Percentiles rank a stretch among this genome's conserved stretches.
Conservation (phyloP, 768 basidiomycete species). For the Russula foetens region DNA sequence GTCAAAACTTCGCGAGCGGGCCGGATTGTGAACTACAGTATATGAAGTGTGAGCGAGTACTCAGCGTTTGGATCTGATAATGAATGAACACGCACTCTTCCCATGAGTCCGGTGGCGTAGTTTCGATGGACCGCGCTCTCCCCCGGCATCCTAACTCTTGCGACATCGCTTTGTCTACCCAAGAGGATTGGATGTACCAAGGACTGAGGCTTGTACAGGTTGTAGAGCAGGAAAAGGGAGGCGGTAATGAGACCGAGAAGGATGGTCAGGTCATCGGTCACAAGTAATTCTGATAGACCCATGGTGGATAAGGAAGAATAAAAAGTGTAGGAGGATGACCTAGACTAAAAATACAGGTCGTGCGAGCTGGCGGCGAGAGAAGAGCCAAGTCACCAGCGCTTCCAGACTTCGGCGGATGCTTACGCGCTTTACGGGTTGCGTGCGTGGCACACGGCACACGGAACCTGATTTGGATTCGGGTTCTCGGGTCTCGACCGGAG, state of each 20-base stretch:
- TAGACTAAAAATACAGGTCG: background rate
- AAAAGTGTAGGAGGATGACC: background rate
- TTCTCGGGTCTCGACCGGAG: background rate
- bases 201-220: constrained; percentile 71
- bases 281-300: constrained; percentile 48
- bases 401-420: no score
- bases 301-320: constrained; percentile 21
- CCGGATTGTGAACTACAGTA: constrained; percentile 69
- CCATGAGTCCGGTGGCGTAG: constrained; percentile 80
- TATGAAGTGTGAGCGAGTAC: background rate
- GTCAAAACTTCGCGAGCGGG: constrained; percentile 67
- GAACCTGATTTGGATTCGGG: no score
- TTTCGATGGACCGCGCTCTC: constrained; percentile 89
- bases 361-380: background rate
- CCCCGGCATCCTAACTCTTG: constrained; percentile 65
- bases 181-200: constrained; percentile 92
- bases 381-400: background rate
- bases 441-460: no score
- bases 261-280: constrained; percentile 74
- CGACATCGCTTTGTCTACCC: constrained; percentile 86
- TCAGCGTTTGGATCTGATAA: background rate
- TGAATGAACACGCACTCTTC: constrained; percentile 45
- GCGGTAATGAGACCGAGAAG: constrained; percentile 68
- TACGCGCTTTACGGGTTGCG: no score
- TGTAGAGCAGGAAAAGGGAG: constrained; percentile 69